Evolutionary conservation across 164 flowering plant genomes (phyloP).

Genomic region (Nymphaea thermarum): DNA sequence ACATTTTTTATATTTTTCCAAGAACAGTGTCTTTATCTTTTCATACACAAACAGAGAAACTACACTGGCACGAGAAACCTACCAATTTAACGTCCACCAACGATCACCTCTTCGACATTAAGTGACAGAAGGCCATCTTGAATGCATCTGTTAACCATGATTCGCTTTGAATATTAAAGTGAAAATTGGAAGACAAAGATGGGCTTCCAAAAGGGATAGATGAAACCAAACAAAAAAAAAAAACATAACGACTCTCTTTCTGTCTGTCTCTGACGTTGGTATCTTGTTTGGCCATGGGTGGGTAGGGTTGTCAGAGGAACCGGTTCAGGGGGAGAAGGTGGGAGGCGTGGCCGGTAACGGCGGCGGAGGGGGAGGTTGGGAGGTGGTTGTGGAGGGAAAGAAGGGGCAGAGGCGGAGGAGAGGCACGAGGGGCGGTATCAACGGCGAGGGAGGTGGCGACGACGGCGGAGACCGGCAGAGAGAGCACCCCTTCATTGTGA

Average conservation of each 20-base stretch:
- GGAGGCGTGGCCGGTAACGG: conserved; percentile 31
- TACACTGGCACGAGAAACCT: not conserved
- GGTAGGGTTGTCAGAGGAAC: conserved; percentile 87
- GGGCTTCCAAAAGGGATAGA: too few relatives aligned
- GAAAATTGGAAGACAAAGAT: too few relatives aligned
- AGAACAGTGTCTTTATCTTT: too few relatives aligned
- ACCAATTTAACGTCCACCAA: too few relatives aligned
- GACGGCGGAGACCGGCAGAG: conserved; percentile 50
- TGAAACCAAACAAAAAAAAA: too few relatives aligned
- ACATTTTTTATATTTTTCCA: too few relatives aligned
- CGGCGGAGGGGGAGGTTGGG: conserved; percentile 34
- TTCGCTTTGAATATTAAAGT: too few relatives aligned
- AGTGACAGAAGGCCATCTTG: too few relatives aligned
- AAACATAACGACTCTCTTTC: not conserved
- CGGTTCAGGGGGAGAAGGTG: conserved; percentile 62
- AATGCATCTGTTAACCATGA: too few relatives aligned
- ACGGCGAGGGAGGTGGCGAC: conserved; percentile 7
- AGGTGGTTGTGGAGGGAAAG: conserved; percentile 13
- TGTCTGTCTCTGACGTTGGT: not conserved
- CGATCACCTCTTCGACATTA: too few relatives aligned
- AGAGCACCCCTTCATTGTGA: conserved; percentile 93
- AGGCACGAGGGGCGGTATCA: not conserved
- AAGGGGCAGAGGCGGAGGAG: conserved; percentile 5
- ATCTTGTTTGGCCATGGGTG: not conserved
- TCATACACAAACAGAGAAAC: not conserved